Evolutionary conservation across 371 early-diverging fungal species (phyloP), one percentile per base, ranked within the genome.

Genomic region (Syncephalastrum racemosum): DNA sequence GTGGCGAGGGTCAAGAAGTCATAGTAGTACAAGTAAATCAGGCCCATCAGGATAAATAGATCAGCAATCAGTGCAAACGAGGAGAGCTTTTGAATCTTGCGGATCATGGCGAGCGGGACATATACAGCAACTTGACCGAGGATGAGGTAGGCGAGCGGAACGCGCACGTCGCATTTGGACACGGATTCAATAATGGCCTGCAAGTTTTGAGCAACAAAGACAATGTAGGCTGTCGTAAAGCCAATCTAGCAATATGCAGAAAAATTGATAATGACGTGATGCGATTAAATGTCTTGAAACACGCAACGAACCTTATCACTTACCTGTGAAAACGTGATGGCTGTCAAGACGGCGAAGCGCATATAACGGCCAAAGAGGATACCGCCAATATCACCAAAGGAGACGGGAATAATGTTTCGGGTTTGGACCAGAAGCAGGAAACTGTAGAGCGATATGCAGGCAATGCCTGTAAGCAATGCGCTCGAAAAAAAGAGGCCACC

Each of bases 161-260:
- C 66, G 54, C 63, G 65, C 1, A 72, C 58, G 0, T 71, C 43
- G 24, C 89, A 83, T 31, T 88, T 66, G 13, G 88, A 70, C 13
- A 84, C 63, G 12, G 88, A 70, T 67, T 82, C 79, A 13, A 86
- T 58, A 19, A 91, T 63, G 18, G 90, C 90, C 41, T 86, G 84
- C 14, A 90, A 62, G 64, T 90, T 94, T 68, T 92, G 86, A 6
- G 90, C 88, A 4, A 94, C 88, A 73, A 92, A 94, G 22, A 92
- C 90, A 79, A 86, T 89, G 68, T 92, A 92, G 4, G 92, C 93
- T 62, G 90, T 90, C 18, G 88, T 86, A 71, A 94, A 94, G 0
- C 94, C 94, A 47, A 88, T 78, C 88, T 86, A 59, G 2, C 5
- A 41, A 23, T 27, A 36, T 6, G 12, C 36, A 31, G 36, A 31